These are phyloP conservation scores for Cryptococcus jaspeensis DNA, from an alignment of 1,284 basidiomycete genomes.

Conservation along the genomic window DNA sequence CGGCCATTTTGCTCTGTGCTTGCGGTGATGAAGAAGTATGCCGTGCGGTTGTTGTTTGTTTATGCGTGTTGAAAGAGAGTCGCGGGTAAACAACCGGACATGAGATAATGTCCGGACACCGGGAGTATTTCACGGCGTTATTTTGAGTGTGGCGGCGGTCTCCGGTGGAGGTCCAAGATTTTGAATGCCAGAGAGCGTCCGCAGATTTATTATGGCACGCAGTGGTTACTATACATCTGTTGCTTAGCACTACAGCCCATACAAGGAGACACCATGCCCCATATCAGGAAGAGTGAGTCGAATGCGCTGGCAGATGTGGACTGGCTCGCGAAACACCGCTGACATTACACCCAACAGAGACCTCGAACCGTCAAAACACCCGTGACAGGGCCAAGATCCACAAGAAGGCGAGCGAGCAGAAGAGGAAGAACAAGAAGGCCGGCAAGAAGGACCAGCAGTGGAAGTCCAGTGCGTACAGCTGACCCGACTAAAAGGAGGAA, in stretches of 20 bases:
- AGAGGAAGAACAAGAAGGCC: slow-evolving; percentile 72
- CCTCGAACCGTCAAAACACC: slow-evolving; percentile 73
- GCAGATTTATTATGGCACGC: neutral
- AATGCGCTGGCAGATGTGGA: neutral
- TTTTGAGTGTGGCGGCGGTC: slow-evolving; percentile 7
- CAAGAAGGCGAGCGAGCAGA: slow-evolving; percentile 74
- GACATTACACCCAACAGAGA: slow-evolving; percentile 59
- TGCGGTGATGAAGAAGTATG: neutral
- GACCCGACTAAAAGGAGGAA: too few relatives aligned
- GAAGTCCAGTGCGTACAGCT: slow-evolving; percentile 76
- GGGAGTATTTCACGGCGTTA: neutral
- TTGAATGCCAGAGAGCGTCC: neutral
- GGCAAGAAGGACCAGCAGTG: slow-evolving; percentile 83
- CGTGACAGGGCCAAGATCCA: slow-evolving; percentile 73
- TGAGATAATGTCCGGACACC: neutral
- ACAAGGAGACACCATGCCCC: slow-evolving; percentile 59
- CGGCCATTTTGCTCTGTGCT: slow-evolving; percentile 12
- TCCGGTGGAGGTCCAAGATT: slow-evolving; percentile 16
- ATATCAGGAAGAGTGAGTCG: slow-evolving; percentile 69
- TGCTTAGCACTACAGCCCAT: slow-evolving; percentile 1
- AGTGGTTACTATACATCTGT: neutral
- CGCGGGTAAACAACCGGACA: slow-evolving; percentile 8
- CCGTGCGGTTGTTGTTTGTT: slow-evolving; percentile 10
- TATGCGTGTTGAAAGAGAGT: slow-evolving; percentile 14
- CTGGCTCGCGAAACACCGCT: neutral